These are phyloP conservation scores for Claviceps capensis DNA, from an alignment of 2,329 filamentous ascomycete genomes.

Conservation along the genomic window DNA sequence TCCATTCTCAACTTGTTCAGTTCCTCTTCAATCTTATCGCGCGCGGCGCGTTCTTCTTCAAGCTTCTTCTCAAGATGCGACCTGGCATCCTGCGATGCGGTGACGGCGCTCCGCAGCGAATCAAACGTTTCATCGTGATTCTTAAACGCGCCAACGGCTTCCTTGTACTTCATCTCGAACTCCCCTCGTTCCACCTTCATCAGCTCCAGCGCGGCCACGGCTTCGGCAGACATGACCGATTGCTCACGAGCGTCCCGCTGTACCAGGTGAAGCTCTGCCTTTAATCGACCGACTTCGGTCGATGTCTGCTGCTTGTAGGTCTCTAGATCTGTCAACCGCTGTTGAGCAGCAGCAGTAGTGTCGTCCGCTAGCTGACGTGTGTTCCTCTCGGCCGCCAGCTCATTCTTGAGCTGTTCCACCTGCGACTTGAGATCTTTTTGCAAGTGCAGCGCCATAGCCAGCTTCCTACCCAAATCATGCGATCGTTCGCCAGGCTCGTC, in stretches of 20 bases:
- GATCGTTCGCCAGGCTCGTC: slow-evolving; percentile 42
- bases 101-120: slow-evolving; percentile 63
- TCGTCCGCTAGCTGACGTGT: slow-evolving; percentile 80
- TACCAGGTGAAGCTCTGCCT: slow-evolving; percentile 68
- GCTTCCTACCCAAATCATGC: slow-evolving; percentile 64
- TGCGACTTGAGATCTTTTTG: slow-evolving; percentile 73
- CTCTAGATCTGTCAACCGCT: slow-evolving; percentile 73
- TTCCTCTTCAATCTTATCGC: slow-evolving; percentile 64
- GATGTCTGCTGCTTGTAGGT: slow-evolving; percentile 70
- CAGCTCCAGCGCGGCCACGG: slow-evolving; percentile 58
- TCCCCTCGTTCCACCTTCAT: slow-evolving; percentile 80
- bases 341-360: slow-evolving; percentile 67
- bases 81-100: slow-evolving; percentile 66
- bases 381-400: slow-evolving; percentile 69
- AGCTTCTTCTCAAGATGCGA: slow-evolving; percentile 66
- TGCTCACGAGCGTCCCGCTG: slow-evolving; percentile 73
- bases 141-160: slow-evolving; percentile 50
- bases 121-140: slow-evolving; percentile 59
- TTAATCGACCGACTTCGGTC: slow-evolving; percentile 71
- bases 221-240: slow-evolving; percentile 62
- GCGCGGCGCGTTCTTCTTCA: slow-evolving; percentile 64
- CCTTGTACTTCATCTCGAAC: slow-evolving; percentile 53
- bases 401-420: slow-evolving; percentile 52
- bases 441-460: slow-evolving; percentile 66
- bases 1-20: slow-evolving; percentile 65